Evolutionary conservation across 2,329 filamentous ascomycete species (phyloP), one percentile per base, ranked within the genome.

Genomic region (Teratosphaeria gauchensis): DNA sequence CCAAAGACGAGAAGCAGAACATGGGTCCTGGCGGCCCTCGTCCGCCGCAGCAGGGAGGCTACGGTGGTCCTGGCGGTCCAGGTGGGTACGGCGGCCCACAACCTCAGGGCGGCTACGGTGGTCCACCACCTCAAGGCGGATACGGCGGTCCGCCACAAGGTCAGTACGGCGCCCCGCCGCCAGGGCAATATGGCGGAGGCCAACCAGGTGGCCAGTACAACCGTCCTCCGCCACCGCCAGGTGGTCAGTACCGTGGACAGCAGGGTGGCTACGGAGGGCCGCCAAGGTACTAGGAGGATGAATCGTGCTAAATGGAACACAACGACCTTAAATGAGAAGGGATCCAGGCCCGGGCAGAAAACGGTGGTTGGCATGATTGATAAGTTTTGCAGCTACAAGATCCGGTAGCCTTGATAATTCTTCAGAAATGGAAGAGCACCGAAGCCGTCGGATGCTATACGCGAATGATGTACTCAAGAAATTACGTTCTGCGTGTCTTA

Each of bases 1-100:
- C 77, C 65, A 84, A 86, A 70, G 84, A 87, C 63, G 84, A 87
- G 71, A 83, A 83, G 70, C 56, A 64, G 2, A 56, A 62, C 59
- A 66, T 69, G 65, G 62, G 64, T 24, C 59, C 60, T 8, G 65
- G 66, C 33, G 70, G 72, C 5, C 75, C 14, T 7, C 30, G 21
- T 11, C 64, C 58, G 24, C 62, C 65, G 19, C 65, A 69, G 52
- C 69, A 65, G 19, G 70, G 69, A 8, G 66, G 68, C 11, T 70
- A 71, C 56, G 69, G 70, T 4, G 64, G 58, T 6, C 68, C 64
- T 24, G 68, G 67, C 31, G 65, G 62, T 24, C 68, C 63, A 38
- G 56, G 58, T 33, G 60, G 62, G 2, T 65, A 72, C 52, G 63
- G 64, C n/a, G 61, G 58, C 9, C 71, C 68, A n/a, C 65, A 65